These are phyloP conservation scores for Zasmidium angulare DNA, from an alignment of 2,329 filamentous ascomycete genomes.

Conservation along the genomic window DNA sequence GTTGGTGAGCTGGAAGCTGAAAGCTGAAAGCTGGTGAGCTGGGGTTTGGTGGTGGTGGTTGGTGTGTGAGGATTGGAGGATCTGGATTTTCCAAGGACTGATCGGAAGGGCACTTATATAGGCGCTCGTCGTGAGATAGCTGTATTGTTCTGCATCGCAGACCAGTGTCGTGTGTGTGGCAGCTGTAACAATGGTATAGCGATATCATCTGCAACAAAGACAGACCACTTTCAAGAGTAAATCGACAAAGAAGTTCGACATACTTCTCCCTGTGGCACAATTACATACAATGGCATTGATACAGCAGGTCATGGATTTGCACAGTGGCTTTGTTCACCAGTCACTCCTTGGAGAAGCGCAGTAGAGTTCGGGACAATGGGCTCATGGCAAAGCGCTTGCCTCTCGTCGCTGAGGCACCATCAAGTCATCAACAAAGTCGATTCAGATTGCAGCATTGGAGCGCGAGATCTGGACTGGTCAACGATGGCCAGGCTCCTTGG, in stretches of 20 bases:
- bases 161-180: neutral
- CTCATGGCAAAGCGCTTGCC: too few species aligned
- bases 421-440: too few species aligned
- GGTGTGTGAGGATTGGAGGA: neutral
- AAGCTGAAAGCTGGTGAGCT: neutral
- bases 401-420: too few species aligned
- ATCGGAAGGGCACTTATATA: neutral
- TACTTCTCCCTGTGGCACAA: neutral
- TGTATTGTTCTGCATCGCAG: too few species aligned
- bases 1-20: neutral
- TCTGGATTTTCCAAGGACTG: neutral
- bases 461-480: too few species aligned
- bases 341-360: neutral
- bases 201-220: neutral
- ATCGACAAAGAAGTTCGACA: neutral
- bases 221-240: neutral
- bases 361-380: neutral
- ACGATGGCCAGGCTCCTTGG: too few species aligned
- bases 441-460: too few species aligned
- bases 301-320: neutral
- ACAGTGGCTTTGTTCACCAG: neutral
- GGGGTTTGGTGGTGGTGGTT: neutral
- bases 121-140: neutral
- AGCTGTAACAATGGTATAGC: neutral
- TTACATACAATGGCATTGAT: neutral